Evolutionary conservation across 164 flowering plant species (phyloP), one percentile per base, ranked within the genome.

Genomic region (Malania oleifera): DNA sequence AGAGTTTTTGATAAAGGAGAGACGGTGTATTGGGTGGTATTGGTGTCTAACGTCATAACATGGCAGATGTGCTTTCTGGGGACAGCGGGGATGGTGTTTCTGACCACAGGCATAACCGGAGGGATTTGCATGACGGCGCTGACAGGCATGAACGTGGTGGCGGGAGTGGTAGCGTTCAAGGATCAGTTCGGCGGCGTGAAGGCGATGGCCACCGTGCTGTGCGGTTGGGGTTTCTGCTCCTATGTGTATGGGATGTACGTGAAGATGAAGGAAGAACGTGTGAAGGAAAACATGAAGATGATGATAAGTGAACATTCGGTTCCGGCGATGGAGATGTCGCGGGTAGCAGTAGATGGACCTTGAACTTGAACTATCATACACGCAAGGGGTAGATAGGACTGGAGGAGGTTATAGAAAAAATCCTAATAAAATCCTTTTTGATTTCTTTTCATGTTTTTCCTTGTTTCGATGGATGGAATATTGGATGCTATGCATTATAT

Each of bases 21-120:
- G 19, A 22, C 7, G 49, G 52, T 41, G 19, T 89, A 89, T 52
- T 71, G 81, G 79, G n/a, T 69, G 23, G 67, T 79, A 29, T 55
- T 89, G 52, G 61, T 62, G 17, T 65, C 46, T 14, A 83, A 64
- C 54, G 60, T 80, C 26, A 57, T 80, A 15, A 66, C 68, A 18
- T 89, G 96, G 96, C 95, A 89, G 73, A 17, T 86, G 38, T 77
- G 80, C 59, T 86, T 89, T 65, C 65, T 85, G 82, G 96, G 91
- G 14, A 83, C 96, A 9, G 89, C 96, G 0, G 96, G 96, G 62
- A 67, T 85, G 67, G 87, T 89, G 44, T 89, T 73, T 67, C 23
- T 85, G 67, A 87, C 96, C 24, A 73, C 83, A 44, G 78, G 86
- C 17, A 24, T 89, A 18, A 86, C 87, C 6, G 79, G 88, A 2